Conservation (phyloP, 2,329 filamentous ascomycete genomes). For the Cladosporium halotolerans region DNA sequence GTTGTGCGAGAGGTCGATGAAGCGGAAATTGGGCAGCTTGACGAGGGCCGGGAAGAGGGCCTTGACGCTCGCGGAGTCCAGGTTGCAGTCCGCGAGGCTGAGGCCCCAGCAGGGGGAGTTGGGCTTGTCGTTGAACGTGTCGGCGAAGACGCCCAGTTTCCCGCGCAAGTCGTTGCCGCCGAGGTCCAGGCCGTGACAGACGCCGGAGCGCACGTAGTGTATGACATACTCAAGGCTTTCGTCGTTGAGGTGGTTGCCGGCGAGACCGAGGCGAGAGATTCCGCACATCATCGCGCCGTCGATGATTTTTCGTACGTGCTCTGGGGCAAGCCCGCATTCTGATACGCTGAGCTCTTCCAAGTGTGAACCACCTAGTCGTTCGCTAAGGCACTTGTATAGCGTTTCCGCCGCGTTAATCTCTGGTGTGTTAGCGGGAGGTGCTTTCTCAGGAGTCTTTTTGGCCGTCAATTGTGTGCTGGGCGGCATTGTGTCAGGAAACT, state of each 20-base stretch:
- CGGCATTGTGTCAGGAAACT: slow-evolving; percentile 55
- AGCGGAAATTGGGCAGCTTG: slow-evolving; percentile 67
- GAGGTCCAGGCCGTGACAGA: slow-evolving; percentile 82
- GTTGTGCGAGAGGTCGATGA: slow-evolving; percentile 90
- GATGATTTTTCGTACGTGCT: slow-evolving; percentile 69
- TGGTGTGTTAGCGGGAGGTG: slow-evolving; percentile 24
- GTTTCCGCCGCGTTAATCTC: slow-evolving; percentile 54
- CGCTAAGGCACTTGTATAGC: slow-evolving; percentile 67
- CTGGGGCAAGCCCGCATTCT: slow-evolving; percentile 65
- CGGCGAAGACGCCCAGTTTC: slow-evolving; percentile 41
- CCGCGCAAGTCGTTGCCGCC: slow-evolving; percentile 69
- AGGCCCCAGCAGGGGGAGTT: slow-evolving; percentile 65
- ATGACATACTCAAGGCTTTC: slow-evolving; percentile 70
- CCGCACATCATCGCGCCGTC: slow-evolving; percentile 75
- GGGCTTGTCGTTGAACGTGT: slow-evolving; percentile 41
- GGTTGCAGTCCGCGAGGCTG: slow-evolving; percentile 77
- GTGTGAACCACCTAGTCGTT: slow-evolving; percentile 67
- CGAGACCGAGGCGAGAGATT: slow-evolving; percentile 71
- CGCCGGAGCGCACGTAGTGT: slow-evolving; percentile 66
- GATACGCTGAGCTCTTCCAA: slow-evolving; percentile 80
- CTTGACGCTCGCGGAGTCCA: slow-evolving; percentile 66
- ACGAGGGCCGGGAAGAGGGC: slow-evolving; percentile 68
- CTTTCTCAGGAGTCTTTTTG: slow-evolving; percentile 15
- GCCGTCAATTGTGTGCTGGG: slow-evolving; percentile 18
- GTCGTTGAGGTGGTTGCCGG: slow-evolving; percentile 70